A percentile compares a stretch with the other conserved stretches of the same genome.
Conservation (phyloP, 108 stramenopile genomes). For the Schizochytrium sp. region DNA sequence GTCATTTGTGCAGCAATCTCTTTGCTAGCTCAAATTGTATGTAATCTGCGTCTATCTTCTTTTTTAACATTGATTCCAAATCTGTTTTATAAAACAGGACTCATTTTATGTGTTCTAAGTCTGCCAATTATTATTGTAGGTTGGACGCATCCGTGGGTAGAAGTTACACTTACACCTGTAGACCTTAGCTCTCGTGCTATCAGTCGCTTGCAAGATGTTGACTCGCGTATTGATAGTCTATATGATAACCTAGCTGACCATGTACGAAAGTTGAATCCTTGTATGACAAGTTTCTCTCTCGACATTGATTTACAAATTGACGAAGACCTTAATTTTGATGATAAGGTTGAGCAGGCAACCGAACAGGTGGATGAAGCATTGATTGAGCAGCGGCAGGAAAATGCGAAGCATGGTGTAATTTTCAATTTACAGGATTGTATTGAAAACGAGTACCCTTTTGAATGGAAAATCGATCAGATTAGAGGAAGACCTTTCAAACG, state of each 20-base stretch:
- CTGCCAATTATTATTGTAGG: not conserved
- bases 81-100: not conserved
- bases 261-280: not conserved
- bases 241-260: not conserved
- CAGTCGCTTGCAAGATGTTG: not conserved
- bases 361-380: not conserved
- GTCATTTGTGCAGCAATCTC: not conserved
- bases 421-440: not conserved
- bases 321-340: not conserved
- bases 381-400: not conserved
- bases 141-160: not conserved
- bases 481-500: not conserved
- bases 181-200: not conserved
- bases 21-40: not conserved
- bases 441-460: not conserved
- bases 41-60: not conserved
- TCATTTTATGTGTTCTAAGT: not conserved
- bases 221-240: not conserved
- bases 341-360: not conserved
- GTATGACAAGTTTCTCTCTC: not conserved
- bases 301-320: not conserved
- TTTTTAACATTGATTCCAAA: not conserved
- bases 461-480: not conserved
- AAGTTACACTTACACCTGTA: not conserved
- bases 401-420: not conserved